Base-by-base conservation (phyloP, 495 filamentous ascomycete species). In the Letharia columbiana region DNA sequence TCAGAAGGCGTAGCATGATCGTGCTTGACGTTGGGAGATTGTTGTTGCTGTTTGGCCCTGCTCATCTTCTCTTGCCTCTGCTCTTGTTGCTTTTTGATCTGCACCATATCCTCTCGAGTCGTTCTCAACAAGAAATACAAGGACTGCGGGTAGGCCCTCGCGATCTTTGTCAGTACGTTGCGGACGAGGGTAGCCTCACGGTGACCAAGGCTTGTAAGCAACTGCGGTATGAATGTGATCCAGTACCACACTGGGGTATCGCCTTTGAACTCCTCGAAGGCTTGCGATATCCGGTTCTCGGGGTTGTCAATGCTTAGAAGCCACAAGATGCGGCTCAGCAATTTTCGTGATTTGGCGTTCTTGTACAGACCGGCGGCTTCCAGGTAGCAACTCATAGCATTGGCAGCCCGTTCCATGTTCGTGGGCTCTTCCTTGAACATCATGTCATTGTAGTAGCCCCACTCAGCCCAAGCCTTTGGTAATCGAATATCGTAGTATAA, bases 381-480 rank as follows among this genome's bases (percentile, higher is more conserved):
- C 44, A 98, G 80, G 73, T 98, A 99, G 71, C 93, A 97, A 68
- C 92, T 96, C 23, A 98, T 83, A 0, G 95, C 94, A 77, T 93
- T 92, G 66, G 87, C 89, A 4, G 93, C 95, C 64, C 89, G 82
- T 54, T 84, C 84, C 64, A 92, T 82, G 69, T 96, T 88, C 3
- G 81, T 78, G 0, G 92, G 88, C 66, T 96, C 87, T 62, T 89
- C 87, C 77, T 96, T 98, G 81, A 96, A 99, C 45, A 91, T 87
- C 62, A 88, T 85, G 73, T 99, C 95, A 73, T 94, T 97, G 79
- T 96, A 99, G 71, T 93, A 91, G 57, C 93, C 95, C 95, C 95
- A 99, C 77, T 98, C 95, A 65, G 94, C 93, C 95, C 95, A 99
- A 8, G 95, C 95, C 76, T 99, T 99, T 1, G 94, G 88, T 41